Conservation (phyloP, 352 stramenopile species). For the Phytophthora foliorum region DNA sequence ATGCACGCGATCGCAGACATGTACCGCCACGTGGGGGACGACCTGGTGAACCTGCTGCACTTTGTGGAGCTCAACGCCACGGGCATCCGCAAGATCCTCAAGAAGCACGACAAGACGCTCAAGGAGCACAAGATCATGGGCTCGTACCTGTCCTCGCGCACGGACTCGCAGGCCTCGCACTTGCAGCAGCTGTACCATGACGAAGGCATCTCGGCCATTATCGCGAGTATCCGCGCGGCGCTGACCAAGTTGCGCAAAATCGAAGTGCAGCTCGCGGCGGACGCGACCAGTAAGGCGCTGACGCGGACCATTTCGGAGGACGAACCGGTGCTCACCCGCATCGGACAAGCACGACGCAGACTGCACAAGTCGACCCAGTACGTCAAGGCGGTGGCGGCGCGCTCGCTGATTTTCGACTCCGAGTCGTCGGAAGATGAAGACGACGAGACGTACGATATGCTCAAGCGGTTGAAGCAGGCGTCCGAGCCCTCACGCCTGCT, state of each 20-base stretch:
- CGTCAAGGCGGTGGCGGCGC: constrained; percentile 84
- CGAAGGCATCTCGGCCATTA: constrained; percentile 90
- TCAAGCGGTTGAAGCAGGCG: constrained; percentile 55
- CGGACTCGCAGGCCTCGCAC: constrained; percentile 85
- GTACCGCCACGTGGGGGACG: constrained; percentile 77
- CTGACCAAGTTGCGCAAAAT: constrained; percentile 67
- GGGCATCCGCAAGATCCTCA: constrained; percentile 91
- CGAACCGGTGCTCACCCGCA: constrained; percentile 79
- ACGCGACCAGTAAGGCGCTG: constrained; percentile 37
- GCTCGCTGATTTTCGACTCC: constrained; percentile 84
- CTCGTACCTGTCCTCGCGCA: constrained; percentile 83
- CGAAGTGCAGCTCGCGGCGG: constrained; percentile 52
- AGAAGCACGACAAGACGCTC: constrained; percentile 91
- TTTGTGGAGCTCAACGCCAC: constrained; percentile 91
- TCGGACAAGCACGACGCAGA: constrained; percentile 67
- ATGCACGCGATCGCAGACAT: constrained; percentile 78
- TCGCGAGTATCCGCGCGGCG: constrained; percentile 80
- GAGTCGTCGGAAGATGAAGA: constrained; percentile 89
- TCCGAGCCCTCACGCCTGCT: constrained; percentile 86
- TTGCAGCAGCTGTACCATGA: constrained; percentile 90
- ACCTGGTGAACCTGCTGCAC: constrained; percentile 84
- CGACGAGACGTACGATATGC: constrained; percentile 67
- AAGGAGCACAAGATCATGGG: constrained; percentile 90
- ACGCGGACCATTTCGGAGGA: constrained; percentile 76
- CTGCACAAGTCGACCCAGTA: constrained; percentile 88